A percentile compares a stretch with the other conserved stretches of the same genome.
Evolutionary conservation across 73 alveolate species (phyloP).

Genomic region (Paramecium sexaurelia): DNA sequence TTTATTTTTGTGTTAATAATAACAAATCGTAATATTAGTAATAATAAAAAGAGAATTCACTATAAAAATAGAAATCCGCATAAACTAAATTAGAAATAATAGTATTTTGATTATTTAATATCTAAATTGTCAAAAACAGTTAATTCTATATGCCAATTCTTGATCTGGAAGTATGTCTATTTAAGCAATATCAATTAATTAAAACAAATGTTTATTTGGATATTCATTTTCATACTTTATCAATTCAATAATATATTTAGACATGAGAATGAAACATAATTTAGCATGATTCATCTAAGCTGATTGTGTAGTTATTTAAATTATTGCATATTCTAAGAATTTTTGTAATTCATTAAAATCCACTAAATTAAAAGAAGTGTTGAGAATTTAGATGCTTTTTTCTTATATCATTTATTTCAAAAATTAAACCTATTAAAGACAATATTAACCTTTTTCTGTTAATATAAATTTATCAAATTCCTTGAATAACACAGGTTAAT

Average conservation of each 20-base stretch:
- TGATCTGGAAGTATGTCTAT: background rate
- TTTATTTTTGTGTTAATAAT: too few species aligned
- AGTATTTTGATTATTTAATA: background rate
- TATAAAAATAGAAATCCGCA: background rate
- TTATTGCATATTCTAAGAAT: background rate
- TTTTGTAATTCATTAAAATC: background rate
- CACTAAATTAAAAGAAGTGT: background rate
- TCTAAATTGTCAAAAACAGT: background rate
- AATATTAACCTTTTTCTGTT: slow-evolving; percentile 6
- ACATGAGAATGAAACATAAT: background rate
- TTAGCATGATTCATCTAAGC: background rate
- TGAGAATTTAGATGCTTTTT: background rate
- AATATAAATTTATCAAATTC: background rate
- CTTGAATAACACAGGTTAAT: background rate
- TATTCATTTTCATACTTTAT: slow-evolving; percentile 17
- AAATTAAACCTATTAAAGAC: background rate
- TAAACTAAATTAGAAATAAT: background rate
- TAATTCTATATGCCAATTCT: slow-evolving; percentile 31
- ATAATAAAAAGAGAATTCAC: background rate
- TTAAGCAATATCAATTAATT: background rate
- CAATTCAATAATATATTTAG: background rate
- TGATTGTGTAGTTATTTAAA: slow-evolving; percentile 8
- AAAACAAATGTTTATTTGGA: slow-evolving; percentile 32
- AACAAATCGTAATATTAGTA: too few species aligned
- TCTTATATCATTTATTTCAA: background rate